Evolutionary conservation across 305 asterid genomes (phyloP), one percentile per base, ranked within the genome.

Genomic region (Fraxinus xanthoxyloides): DNA sequence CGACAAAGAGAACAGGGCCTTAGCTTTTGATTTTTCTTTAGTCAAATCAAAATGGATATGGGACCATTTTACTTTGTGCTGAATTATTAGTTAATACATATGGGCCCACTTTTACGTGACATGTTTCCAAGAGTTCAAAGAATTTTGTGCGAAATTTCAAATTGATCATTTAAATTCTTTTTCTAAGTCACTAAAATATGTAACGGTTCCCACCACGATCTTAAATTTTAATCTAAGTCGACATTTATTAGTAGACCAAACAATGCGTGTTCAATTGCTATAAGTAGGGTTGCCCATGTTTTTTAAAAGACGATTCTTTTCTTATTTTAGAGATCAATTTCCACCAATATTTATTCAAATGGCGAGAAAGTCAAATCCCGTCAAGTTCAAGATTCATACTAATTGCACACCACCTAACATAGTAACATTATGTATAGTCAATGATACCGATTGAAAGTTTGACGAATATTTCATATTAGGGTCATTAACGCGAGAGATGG

Each of bases 21-120:
- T 70, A 10, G 85, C 89, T 81, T 81, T 81, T 86, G 82, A 67
- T 83, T 78, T 75, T 86, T 79, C 80, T 40, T 63, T 70, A 54
- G 87, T 81, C 83, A 78, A 81, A 70, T 81, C 85, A 75, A 31
- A 51, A 70, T 70, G 24, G 23, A 31, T 30, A 30, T 69, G 75
- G 75, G 75, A 31, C 75, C 75, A 30, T 30, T 65, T 63, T 28
- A 5, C 43, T 69, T 28, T 28, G 24, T 13, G 38, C 40, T 31
- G 40, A 69, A 69, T 28, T 67, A 67, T 67, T 30, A 10, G 21
- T 28, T 7, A 67, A 26, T 67, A 30, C 21, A 24, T 0, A 54
- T 34, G 21, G 77, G 21, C 76, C 28, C 17, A n/a, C 67, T 56
- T 51, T 38, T 73, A 26, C 24, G 75, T 31, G 75, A 31, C 23